Evolutionary conservation across 2,329 filamentous ascomycete genomes (phyloP).

Genomic region (Aspergillus sp.): DNA sequence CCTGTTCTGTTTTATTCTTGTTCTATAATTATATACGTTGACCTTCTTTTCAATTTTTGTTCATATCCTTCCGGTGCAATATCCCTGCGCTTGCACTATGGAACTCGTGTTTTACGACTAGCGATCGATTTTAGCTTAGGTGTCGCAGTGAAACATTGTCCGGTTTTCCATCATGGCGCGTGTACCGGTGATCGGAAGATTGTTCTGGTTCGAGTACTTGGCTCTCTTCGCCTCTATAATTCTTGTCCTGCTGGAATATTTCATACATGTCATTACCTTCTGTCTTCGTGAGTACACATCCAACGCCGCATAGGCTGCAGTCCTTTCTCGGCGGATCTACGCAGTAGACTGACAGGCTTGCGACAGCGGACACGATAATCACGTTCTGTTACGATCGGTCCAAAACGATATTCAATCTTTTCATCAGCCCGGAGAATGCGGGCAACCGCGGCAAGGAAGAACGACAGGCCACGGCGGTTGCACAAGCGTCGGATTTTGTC

Average conservation of each 20-base stretch:
- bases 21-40: no score
- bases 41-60: no score
- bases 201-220: slow-evolving; percentile 74
- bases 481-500: slow-evolving; percentile 85
- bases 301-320: neutral
- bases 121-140: neutral
- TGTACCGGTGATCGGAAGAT: slow-evolving; percentile 63
- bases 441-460: slow-evolving; percentile 68
- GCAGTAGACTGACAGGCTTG: slow-evolving; percentile 18
- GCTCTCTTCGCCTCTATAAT: slow-evolving; percentile 81
- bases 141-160: neutral
- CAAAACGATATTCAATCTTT: slow-evolving; percentile 75
- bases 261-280: slow-evolving; percentile 83
- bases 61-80: neutral
- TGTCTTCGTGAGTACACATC: slow-evolving; percentile 66
- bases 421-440: slow-evolving; percentile 69
- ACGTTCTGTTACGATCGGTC: slow-evolving; percentile 79
- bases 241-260: slow-evolving; percentile 76
- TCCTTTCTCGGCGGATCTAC: neutral
- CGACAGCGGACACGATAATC: slow-evolving; percentile 72
- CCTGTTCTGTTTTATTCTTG: no score
- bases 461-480: slow-evolving; percentile 71
- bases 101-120: neutral
- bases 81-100: neutral
- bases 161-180: slow-evolving; percentile 49